These are phyloP conservation scores for Rossbeevera mucosa DNA, from an alignment of 768 basidiomycete species.

Conservation along the genomic window DNA sequence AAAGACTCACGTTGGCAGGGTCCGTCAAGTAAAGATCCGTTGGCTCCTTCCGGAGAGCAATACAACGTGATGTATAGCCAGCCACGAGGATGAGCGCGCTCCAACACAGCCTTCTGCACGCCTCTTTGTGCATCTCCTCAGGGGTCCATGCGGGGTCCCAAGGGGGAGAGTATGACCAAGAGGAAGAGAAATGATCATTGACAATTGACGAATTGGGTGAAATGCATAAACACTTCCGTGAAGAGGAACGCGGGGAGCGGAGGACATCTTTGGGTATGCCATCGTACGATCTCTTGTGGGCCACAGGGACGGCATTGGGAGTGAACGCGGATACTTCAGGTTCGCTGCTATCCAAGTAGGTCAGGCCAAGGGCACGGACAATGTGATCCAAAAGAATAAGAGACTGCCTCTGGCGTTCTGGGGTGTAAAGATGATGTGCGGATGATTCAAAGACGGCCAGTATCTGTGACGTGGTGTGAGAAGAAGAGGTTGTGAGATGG, in stretches of 20 bases:
- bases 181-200: conserved; percentile 34
- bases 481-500: not conserved
- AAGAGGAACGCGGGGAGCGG: conserved; percentile 25
- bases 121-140: conserved; percentile 58
- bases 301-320: conserved; percentile 47
- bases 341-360: conserved; percentile 54
- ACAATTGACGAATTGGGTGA: conserved; percentile 32
- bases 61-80: conserved; percentile 63
- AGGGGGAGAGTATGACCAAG: conserved; percentile 49
- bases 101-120: conserved; percentile 76
- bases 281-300: conserved; percentile 32
- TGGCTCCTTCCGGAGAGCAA: conserved; percentile 56
- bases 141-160: conserved; percentile 61
- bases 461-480: conserved; percentile 42
- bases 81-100: conserved; percentile 64
- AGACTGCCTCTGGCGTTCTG: conserved; percentile 48
- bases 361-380: conserved; percentile 51
- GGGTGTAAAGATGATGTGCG: conserved; percentile 60
- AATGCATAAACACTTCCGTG: conserved; percentile 46
- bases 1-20: conserved; percentile 55
- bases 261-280: conserved; percentile 24
- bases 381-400: conserved; percentile 61
- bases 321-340: conserved; percentile 49
- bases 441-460: conserved; percentile 76
- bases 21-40: conserved; percentile 58